Evolutionary conservation across 75 land plant species (phyloP).

Genomic region (Pinus tabuliformis): DNA sequence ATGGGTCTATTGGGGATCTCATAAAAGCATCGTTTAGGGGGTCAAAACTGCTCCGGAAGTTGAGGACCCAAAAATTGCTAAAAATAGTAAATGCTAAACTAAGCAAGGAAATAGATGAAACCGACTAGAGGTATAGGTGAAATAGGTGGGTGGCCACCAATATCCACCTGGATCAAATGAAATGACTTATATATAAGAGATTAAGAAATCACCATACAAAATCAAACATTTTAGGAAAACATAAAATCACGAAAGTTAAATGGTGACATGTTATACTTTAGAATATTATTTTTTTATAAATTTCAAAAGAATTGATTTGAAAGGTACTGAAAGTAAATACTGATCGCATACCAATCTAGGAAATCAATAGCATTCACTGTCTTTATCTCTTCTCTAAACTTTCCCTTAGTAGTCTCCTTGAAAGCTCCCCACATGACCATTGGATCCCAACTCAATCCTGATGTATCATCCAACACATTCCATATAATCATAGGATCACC

Average conservation of each 20-base stretch:
- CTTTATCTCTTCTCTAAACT: constrained; percentile 26
- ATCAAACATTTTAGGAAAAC: background rate
- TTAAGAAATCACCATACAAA: background rate
- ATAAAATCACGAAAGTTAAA: background rate
- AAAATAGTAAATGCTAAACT: too few species aligned
- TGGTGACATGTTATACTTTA: background rate
- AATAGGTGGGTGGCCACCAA: too few species aligned
- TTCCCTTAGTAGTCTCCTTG: constrained; percentile 41
- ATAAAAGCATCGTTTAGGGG: too few species aligned
- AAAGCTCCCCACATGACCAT: constrained; percentile 80
- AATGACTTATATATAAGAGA: background rate
- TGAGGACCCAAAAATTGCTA: too few species aligned
- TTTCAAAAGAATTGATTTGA: background rate
- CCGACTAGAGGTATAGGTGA: too few species aligned
- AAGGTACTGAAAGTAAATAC: background rate
- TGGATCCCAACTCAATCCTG: constrained; percentile 85
- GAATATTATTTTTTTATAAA: background rate
- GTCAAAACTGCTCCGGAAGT: too few species aligned
- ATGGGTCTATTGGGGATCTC: too few species aligned
- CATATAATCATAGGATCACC: constrained; percentile 89
- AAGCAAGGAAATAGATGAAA: too few species aligned
- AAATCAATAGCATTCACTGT: constrained; percentile 78
- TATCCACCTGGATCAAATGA: too few species aligned
- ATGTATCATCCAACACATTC: constrained; percentile 51
- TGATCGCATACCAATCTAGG: constrained; percentile 81